Evolutionary conservation across 2,329 filamentous ascomycete genomes (phyloP).

Genomic region (Fusarium graminum): DNA sequence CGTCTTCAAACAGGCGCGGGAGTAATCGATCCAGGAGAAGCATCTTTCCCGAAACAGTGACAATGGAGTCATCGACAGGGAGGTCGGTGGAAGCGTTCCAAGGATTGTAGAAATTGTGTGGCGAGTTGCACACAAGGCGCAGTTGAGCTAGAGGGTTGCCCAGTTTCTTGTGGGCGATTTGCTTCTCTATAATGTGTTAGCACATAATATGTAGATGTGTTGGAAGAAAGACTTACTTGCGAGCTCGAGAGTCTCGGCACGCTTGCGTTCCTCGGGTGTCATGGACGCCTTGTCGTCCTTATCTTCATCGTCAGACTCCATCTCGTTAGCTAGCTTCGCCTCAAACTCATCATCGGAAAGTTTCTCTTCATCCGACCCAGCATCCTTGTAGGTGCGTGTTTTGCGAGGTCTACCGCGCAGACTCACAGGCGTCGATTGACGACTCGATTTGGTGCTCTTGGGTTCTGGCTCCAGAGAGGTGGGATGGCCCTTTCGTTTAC

Average conservation of each 20-base stretch:
- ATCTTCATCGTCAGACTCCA: constrained; percentile 59
- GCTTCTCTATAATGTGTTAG: constrained; percentile 69
- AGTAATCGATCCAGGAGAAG: constrained; percentile 89
- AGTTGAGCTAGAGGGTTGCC: constrained; percentile 95
- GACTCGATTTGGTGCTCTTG: constrained; percentile 82
- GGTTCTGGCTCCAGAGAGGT: constrained; percentile 53
- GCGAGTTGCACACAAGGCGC: constrained; percentile 90
- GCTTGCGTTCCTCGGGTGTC: constrained; percentile 72
- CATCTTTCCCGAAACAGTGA: constrained; percentile 95
- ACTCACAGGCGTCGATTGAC: constrained; percentile 78
- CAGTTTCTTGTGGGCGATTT: constrained; percentile 90
- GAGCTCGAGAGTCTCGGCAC: constrained; percentile 76
- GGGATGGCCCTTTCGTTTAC: constrained; percentile 54
- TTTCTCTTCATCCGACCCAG: constrained; percentile 70
- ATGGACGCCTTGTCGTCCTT: constrained; percentile 49
- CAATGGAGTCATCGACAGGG: constrained; percentile 80
- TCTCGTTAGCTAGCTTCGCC: constrained; percentile 76
- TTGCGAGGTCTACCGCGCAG: constrained; percentile 65
- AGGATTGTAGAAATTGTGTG: constrained; percentile 96
- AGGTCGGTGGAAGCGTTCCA: constrained; percentile 74
- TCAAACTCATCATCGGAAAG: constrained; percentile 90
- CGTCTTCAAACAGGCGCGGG: constrained; percentile 76
- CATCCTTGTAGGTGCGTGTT: constrained; percentile 63
- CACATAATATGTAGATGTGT: neutral
- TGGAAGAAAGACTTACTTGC: constrained; percentile 71